Evolutionary conservation across 768 basidiomycete species (phyloP).

Genomic region (Mrakia gelida): DNA sequence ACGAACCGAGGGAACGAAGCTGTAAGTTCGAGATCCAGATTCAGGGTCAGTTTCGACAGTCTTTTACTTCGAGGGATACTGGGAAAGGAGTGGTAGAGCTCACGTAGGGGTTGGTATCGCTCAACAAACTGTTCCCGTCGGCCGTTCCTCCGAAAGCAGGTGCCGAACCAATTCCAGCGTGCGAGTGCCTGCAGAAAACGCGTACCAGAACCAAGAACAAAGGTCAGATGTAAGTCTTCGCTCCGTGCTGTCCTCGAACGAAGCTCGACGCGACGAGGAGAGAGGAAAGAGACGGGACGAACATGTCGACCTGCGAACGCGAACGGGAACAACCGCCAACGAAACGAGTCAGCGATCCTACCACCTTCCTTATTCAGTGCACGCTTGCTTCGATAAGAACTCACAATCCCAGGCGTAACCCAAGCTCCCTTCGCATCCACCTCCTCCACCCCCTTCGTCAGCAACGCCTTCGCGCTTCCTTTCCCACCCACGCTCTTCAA

Average conservation of each 20-base stretch:
- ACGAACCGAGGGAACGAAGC: background rate
- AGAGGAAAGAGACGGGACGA: background rate
- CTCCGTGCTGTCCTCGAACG: background rate
- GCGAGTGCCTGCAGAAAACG: conserved; percentile 24
- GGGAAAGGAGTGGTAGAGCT: conserved; percentile 53
- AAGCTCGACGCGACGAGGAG: too few species aligned
- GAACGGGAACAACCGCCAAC: background rate
- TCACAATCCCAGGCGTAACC: conserved; percentile 62
- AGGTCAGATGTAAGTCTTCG: background rate
- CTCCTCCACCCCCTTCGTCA: conserved; percentile 59
- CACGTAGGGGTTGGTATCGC: conserved; percentile 48
- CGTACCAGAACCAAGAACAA: background rate
- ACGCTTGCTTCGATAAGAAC: too few species aligned
- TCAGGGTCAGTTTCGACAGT: too few species aligned
- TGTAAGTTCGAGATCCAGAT: background rate
- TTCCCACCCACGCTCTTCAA: conserved; percentile 47
- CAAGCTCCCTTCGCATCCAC: conserved; percentile 63
- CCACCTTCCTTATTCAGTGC: background rate
- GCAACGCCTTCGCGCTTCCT: conserved; percentile 53
- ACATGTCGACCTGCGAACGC: background rate
- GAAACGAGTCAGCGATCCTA: background rate
- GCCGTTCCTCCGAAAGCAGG: conserved; percentile 5
- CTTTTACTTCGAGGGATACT: background rate
- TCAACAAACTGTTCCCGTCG: conserved; percentile 5
- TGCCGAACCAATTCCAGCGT: conserved; percentile 14